Base-by-base conservation (phyloP, 495 filamentous ascomycete species). In the Eremomyces bilateralis region DNA sequence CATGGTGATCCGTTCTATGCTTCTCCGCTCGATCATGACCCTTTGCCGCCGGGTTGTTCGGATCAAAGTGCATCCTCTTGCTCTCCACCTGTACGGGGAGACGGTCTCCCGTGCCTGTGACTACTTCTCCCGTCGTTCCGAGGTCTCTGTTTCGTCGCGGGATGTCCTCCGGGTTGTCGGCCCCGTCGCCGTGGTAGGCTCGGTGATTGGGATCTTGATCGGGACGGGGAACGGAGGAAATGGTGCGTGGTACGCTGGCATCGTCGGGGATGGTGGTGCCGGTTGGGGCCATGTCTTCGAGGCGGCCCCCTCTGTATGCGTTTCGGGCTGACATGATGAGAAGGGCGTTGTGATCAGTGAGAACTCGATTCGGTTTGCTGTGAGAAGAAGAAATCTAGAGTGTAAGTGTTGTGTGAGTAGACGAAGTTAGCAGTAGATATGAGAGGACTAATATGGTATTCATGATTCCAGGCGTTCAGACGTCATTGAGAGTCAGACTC, bases 151-250 rank as follows among this genome's bases (percentile, higher is more conserved):
- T 49, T n/a, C 54, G 51, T 8, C 63, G 57, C 3, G 67, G 62
- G 37, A 69, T 52, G 33, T 68, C 62, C 17, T 49, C 60, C 13
- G 54, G 49, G 35, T 71, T 71, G 40, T 67, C 64, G 1, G 57
- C 62, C 0, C 60, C 64, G n/a, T 47, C 47, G 5, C 58, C 60
- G n/a, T 46, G 33, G 2, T 20, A 33, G 16, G 29, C 21, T 17
- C 24, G 29, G 31, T 36, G 38, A 15, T 48, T 46, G 3, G 40
- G 24, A 37, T 58, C 40, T 36, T 72, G 65, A 41, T 65, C 58
- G 0, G 63, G 66, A 11, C 63, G 64, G 15, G 68, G 61, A 10
- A 65, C 61, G 10, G 69, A 71, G 17, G 66, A 62, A 38, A 71
- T 64, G 15, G 48, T 61, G 47, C 56, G 56, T 45, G 59, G 57